phyloP scores from a whole-genome alignment of 2,329 filamentous ascomycete species.

The Colletotrichum spinosum region DNA sequence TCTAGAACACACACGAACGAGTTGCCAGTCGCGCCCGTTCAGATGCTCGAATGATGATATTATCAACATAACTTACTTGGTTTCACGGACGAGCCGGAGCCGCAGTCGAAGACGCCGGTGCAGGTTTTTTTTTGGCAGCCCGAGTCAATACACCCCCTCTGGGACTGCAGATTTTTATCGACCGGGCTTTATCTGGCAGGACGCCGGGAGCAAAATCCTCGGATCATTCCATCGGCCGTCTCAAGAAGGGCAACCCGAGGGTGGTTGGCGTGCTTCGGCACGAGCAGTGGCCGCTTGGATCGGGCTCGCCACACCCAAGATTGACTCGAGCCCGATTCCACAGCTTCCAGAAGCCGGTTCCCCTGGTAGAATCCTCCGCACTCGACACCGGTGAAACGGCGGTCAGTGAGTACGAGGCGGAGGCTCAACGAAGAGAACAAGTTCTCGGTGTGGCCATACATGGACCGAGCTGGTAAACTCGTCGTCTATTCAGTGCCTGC shows the following conservation, averaged over 20 bases:
- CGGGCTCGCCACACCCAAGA: slow-evolving; percentile 2
- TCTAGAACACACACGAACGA: slow-evolving; percentile 7
- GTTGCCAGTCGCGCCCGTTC: not conserved
- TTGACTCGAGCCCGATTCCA: slow-evolving; percentile 20
- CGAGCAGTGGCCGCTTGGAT: not conserved
- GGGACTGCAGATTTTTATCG: too few species aligned
- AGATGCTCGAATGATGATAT: too few species aligned
- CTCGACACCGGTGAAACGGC: slow-evolving; percentile 11
- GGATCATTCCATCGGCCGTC: slow-evolving; percentile 11
- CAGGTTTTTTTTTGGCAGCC: not conserved
- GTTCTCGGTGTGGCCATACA: slow-evolving; percentile 1
- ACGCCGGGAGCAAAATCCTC: too few species aligned
- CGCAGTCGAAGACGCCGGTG: too few species aligned
- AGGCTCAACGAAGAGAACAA: not conserved
- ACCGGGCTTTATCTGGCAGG: too few species aligned
- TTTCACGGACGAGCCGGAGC: too few species aligned
- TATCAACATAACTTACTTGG: too few species aligned
- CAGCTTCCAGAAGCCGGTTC: slow-evolving; percentile 32
- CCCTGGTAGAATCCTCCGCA: slow-evolving; percentile 6
- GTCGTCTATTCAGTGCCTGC: slow-evolving; percentile 1
- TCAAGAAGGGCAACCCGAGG: not conserved
- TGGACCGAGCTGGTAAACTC: slow-evolving; percentile 10
- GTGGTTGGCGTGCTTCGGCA: slow-evolving; percentile 1
- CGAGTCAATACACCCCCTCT: slow-evolving; percentile 18
- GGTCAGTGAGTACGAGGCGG: slow-evolving; percentile 17